Evolutionary conservation across 306 rosid species (phyloP).

Genomic region (Acmispon strigosus): DNA sequence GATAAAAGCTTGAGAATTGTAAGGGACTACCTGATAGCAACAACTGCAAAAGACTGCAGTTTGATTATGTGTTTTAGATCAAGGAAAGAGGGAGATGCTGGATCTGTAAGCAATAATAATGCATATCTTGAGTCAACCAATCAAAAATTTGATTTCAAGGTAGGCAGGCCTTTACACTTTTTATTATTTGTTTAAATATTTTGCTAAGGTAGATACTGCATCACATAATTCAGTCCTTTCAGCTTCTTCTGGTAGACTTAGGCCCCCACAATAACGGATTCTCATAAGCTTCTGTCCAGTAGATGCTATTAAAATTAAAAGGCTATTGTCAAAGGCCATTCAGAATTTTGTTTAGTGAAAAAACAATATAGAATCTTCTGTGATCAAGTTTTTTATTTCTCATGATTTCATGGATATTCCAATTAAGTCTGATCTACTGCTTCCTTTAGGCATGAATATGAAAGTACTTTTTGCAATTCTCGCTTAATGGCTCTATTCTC

Average conservation of each 20-base stretch:
- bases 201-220: background rate
- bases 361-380: background rate
- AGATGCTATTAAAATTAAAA: background rate
- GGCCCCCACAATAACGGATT: background rate
- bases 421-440: background rate
- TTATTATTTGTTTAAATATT: slow-evolving; percentile 3
- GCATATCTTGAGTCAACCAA: slow-evolving; percentile 53
- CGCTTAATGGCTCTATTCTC: background rate
- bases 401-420: too few relatives aligned
- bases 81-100: slow-evolving; percentile 37
- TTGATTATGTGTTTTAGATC: slow-evolving; percentile 78
- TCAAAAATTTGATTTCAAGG: slow-evolving; percentile 82
- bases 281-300: slow-evolving; percentile 5
- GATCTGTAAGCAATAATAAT: slow-evolving; percentile 33
- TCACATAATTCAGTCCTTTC: slow-evolving; percentile 6
- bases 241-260: background rate
- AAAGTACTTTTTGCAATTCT: background rate
- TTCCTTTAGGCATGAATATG: background rate
- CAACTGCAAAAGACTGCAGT: slow-evolving; percentile 94
- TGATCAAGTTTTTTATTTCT: background rate
- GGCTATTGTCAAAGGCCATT: background rate
- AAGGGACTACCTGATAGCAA: slow-evolving; percentile 70
- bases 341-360: background rate
- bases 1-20: slow-evolving; percentile 77
- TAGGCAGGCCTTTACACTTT: slow-evolving; percentile 19